Evolutionary conservation across 257 asterid genomes (phyloP).

Genomic region (Coffea canephora): DNA sequence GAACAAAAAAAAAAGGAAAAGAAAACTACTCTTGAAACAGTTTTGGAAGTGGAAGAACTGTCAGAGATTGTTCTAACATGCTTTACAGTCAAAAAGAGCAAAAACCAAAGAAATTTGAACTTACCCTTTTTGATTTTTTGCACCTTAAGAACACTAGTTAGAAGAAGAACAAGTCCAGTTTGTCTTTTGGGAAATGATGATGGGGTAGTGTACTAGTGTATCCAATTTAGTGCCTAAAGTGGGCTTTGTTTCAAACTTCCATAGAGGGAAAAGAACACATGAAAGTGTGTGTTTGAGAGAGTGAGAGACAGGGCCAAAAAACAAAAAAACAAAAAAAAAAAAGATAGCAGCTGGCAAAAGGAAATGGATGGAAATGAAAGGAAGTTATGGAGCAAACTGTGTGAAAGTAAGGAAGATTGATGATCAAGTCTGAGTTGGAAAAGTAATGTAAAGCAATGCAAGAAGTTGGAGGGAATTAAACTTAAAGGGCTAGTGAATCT

Average conservation of each 20-base stretch:
- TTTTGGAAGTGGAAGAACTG: constrained; percentile 24
- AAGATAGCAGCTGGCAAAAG: constrained; percentile 24
- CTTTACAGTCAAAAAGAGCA: constrained; percentile 48
- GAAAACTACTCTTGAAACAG: constrained; percentile 19
- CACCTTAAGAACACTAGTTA: constrained; percentile 8
- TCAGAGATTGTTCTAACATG: constrained; percentile 22
- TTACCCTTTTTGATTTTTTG: constrained; percentile 39
- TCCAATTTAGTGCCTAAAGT: constrained; percentile 62
- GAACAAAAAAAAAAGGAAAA: no score
- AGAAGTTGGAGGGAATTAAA: constrained; percentile 7
- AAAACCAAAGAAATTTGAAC: constrained; percentile 33
- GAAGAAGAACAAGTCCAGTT: neutral
- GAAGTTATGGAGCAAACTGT: no score
- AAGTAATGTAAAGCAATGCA: constrained; percentile 12
- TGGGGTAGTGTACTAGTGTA: constrained; percentile 29
- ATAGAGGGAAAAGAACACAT: constrained; percentile 58
- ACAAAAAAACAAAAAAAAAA: neutral
- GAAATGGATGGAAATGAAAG: neutral
- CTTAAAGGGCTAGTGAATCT: constrained; percentile 19
- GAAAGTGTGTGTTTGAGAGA: constrained; percentile 7
- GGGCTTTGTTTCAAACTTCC: constrained; percentile 61
- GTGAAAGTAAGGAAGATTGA: constrained; percentile 9
- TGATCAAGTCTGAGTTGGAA: constrained; percentile 25
- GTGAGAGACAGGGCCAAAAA: constrained; percentile 15
- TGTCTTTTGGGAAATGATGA: constrained; percentile 37